Percentiles rank a stretch among this genome's conserved stretches.
Conservation (phyloP, 768 basidiomycete species). For the Leccinum imitatum region DNA sequence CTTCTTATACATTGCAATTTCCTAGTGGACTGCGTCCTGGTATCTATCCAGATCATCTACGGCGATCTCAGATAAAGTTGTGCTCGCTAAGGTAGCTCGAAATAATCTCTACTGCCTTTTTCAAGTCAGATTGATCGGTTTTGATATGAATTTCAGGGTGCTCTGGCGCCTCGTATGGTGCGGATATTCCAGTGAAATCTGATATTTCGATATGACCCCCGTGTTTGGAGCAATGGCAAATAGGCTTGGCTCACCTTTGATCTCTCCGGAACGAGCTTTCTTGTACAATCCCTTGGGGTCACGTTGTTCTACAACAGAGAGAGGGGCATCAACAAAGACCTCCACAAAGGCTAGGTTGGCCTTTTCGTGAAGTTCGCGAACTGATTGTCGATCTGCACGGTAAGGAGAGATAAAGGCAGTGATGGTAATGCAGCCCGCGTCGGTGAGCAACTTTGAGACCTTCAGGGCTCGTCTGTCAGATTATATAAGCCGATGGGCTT, state of each 20-base stretch:
- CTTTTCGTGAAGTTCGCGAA: slow-evolving; percentile 77
- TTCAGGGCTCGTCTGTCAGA: slow-evolving; percentile 30
- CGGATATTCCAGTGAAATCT: slow-evolving; percentile 99
- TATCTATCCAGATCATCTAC: slow-evolving; percentile 20
- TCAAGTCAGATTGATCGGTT: slow-evolving; percentile 78
- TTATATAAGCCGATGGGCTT: slow-evolving; percentile 5
- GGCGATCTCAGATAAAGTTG: slow-evolving; percentile 46
- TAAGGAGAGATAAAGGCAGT: slow-evolving; percentile 99
- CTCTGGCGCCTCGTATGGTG: slow-evolving; percentile 90
- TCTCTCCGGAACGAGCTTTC: slow-evolving; percentile 92
- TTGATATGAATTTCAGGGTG: slow-evolving; percentile 89
- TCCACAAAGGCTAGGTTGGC: slow-evolving; percentile 83
- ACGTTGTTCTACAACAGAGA: slow-evolving; percentile 82
- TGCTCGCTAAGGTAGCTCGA: slow-evolving; percentile 73
- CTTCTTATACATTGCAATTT: slow-evolving; percentile 12
- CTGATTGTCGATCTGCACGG: slow-evolving; percentile 76
- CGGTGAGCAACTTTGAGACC: slow-evolving; percentile 94
- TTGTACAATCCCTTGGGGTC: slow-evolving; percentile 99
- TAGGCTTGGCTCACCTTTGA: slow-evolving; percentile 65
- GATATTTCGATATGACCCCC: slow-evolving; percentile 11
- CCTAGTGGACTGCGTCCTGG: slow-evolving; percentile 10
- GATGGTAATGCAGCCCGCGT: slow-evolving; percentile 79
- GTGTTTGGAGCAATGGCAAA: background rate
- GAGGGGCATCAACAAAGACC: slow-evolving; percentile 92
- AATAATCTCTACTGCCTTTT: slow-evolving; percentile 75